Evolutionary conservation across 2,329 filamentous ascomycete species (phyloP), one percentile per base, ranked within the genome.

Genomic region (Juglanconis sp.): DNA sequence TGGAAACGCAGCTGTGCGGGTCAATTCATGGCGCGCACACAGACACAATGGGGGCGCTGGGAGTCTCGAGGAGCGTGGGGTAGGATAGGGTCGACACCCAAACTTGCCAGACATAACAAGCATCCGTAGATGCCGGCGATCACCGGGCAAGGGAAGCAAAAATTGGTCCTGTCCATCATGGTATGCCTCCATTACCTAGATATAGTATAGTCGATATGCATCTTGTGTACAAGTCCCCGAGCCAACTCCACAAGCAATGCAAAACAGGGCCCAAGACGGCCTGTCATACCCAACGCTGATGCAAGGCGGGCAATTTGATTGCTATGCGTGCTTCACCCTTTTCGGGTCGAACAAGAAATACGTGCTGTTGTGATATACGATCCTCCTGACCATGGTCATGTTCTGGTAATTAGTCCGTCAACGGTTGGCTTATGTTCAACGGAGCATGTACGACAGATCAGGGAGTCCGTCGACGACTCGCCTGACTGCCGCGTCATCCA

Each of bases 391-490:
- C 24, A 24, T 24, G 24, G 24, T 24, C 24, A 24, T 24, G 24
- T 24, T 24, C 24, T 24, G 24, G 24, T 24, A 24, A 24, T 24
- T 24, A 24, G 24, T 24, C 24, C 24, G 24, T 24, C 24, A 2
- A 24, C 24, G 24, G 24, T 2, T 24, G 24, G 24, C 2, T 2
- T 24, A 32, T 38, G 31, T 66, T 62, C 65, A 73, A 50, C 66
- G 64, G 9, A 71, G 57, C 72, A 75, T 75, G 56, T 74, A 75
- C 2, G 72, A 71, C 17, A 75, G 62, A 55, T 75, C 68, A 1
- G 73, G 72, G 2, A 75, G 64, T 9, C 63, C 63, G 2, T 52
- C 53, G 3, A 74, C 47, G 17, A 74, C 68, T 1, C 42, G 60
- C 5, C 61, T 56, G 2, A 65, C 68, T 5, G 62, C 11, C 3